Evolutionary conservation across 2,329 filamentous ascomycete species (phyloP), one percentile per base, ranked within the genome.

Genomic region (Aspergillus texensis): DNA sequence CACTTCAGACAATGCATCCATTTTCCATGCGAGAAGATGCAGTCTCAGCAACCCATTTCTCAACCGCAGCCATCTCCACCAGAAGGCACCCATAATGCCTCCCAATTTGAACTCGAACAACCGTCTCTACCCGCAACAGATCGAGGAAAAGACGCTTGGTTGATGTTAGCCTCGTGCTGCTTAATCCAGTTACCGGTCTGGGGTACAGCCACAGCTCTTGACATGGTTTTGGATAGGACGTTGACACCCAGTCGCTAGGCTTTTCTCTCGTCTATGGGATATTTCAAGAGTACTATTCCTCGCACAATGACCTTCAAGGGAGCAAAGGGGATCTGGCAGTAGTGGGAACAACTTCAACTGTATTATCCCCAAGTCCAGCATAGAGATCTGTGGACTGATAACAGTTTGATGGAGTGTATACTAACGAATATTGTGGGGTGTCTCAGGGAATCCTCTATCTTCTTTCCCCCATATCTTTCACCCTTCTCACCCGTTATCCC

Each of bases 161-260:
- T 84, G 1, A 83, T 85, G 58, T 72, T 87, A 16, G 75, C 77
- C 14, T 80, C 78, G 2, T 83, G 82, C 67, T 86, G 85, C 66
- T 72, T 85, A 55, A 77, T 87, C 12, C 85, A 88, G 63, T 79
- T 82, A 28, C 73, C 85, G 21, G 78, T 86, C 30, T 87, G 83
- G 84, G 84, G 83, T 83, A 67, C 30, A 60, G 58, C n/a, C n/a
- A 19, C 28, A 14, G 28, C n/a, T 21, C 41, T 26, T 28, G 10
- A 6, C 11, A n/a, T n/a, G 57, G 52, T 28, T 16, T 11, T 26
- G 9, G 39, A 39, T 24, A 32, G 12, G 19, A 36, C 30, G 30
- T n/a, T 58, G 10, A 58, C 45, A 34, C n/a, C 30, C 46, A 21
- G 19, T 36, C 32, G n/a, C n/a, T 57, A 72, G 70, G 69, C 4